A percentile compares a stretch with the other conserved stretches of the same genome.
Conservation (phyloP, 2,329 filamentous ascomycete genomes). For the Calonectria leucothoes region DNA sequence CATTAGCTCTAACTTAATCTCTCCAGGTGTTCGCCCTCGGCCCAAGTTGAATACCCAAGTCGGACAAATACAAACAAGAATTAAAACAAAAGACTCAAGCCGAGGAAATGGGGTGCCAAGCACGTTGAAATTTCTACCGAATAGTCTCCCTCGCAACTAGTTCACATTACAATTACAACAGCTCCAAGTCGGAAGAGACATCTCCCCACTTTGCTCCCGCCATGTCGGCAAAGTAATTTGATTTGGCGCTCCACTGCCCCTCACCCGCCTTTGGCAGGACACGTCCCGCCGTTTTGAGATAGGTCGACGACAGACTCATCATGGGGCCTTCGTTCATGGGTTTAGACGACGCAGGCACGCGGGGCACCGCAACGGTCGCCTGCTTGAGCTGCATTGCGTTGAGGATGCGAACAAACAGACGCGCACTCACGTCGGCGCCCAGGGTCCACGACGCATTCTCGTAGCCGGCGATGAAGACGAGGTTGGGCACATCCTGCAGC, state of each 20-base stretch:
- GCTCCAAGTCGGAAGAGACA: constrained; percentile 38
- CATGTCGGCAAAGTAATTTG: constrained; percentile 45
- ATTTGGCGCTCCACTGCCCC: constrained; percentile 47
- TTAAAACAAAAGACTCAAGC: neutral
- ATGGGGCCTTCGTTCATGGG: constrained; percentile 52
- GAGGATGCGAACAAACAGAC: constrained; percentile 62
- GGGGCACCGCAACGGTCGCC: constrained; percentile 56
- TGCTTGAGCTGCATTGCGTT: constrained; percentile 59
- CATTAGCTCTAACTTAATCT: neutral
- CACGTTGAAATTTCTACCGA: neutral
- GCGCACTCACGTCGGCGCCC: constrained; percentile 51
- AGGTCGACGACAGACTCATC: constrained; percentile 61
- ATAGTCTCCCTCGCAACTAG: neutral
- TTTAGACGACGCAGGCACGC: constrained; percentile 9
- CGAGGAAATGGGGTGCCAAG: neutral
- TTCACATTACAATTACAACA: neutral
- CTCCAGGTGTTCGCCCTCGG: neutral
- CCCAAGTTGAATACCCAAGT: neutral
- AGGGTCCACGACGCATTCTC: constrained; percentile 7
- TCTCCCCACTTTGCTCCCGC: constrained; percentile 45
- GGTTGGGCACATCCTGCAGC: neutral
- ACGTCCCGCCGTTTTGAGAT: constrained; percentile 55
- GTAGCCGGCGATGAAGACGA: neutral
- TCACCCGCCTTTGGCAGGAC: constrained; percentile 60
- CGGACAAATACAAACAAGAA: neutral